phyloP scores from a whole-genome alignment of 768 basidiomycete genomes.

The Mycena amicta region DNA sequence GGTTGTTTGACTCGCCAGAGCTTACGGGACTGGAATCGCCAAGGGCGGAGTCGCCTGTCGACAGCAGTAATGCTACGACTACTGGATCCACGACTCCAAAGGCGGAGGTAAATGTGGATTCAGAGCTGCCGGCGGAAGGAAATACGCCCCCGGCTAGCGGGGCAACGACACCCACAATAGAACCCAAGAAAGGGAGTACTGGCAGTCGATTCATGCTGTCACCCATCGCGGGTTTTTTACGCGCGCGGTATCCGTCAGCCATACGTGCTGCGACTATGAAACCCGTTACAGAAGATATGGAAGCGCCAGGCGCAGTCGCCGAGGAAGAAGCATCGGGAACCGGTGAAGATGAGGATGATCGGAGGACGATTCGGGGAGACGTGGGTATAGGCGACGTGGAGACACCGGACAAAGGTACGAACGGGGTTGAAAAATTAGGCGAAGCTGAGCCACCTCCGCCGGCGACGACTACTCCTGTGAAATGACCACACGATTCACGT shows the following conservation, averaged over 20 bases:
- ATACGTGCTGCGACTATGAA: conserved; percentile 26
- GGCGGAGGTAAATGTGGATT: conserved; percentile 28
- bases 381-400: conserved; percentile 31
- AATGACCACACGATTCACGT: conserved; percentile 1
- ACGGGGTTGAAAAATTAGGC: conserved; percentile 19
- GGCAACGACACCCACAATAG: conserved; percentile 55
- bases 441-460: conserved; percentile 17
- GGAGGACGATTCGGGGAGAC: conserved; percentile 47
- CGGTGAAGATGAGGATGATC: conserved; percentile 42
- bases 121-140: conserved; percentile 32
- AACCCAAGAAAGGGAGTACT: conserved; percentile 42
- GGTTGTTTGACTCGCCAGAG: conserved; percentile 19
- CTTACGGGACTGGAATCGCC: conserved; percentile 27
- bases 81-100: conserved; percentile 37
- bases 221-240: conserved; percentile 65
- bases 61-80: conserved; percentile 18
- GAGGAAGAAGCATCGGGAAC: conserved; percentile 22
- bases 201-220: conserved; percentile 54
- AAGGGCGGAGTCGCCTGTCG: conserved; percentile 27
- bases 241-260: conserved; percentile 60
- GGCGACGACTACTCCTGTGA: conserved; percentile 10
- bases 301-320: conserved; percentile 6
- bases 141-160: conserved; percentile 56
- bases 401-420: conserved; percentile 12
- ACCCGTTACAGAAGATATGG: conserved; percentile 7